Percentiles rank a stretch among this genome's conserved stretches.
These are phyloP conservation scores for Euphrasia confusa DNA, from an alignment of 257 asterid genomes.

Conservation along the genomic window DNA sequence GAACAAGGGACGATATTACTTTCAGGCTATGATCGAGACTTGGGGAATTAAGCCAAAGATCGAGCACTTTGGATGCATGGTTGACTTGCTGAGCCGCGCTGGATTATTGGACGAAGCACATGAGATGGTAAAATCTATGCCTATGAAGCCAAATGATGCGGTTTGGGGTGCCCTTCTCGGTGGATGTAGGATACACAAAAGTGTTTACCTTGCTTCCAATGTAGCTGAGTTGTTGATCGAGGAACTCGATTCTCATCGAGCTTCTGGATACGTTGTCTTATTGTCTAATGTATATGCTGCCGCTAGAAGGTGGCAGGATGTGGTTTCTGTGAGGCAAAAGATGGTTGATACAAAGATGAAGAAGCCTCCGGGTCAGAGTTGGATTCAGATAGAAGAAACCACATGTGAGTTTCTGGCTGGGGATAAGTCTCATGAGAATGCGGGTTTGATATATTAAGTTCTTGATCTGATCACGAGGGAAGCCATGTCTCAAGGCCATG, in stretches of 20 bases:
- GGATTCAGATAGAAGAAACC: slow-evolving; percentile 54
- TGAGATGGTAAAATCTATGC: slow-evolving; percentile 58
- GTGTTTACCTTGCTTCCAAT: slow-evolving; percentile 52
- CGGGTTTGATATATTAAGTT: slow-evolving; percentile 33
- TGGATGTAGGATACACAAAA: slow-evolving; percentile 64
- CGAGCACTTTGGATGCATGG: slow-evolving; percentile 82
- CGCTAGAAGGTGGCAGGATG: slow-evolving; percentile 66
- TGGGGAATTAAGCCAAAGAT: slow-evolving; percentile 58
- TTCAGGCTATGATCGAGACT: slow-evolving; percentile 43
- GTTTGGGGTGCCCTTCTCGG: slow-evolving; percentile 90
- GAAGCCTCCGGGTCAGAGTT: slow-evolving; percentile 70
- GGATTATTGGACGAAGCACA: slow-evolving; percentile 69
- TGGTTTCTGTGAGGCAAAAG: slow-evolving; percentile 41
- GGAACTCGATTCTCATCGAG: slow-evolving; percentile 43
- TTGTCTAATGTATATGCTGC: slow-evolving; percentile 61
- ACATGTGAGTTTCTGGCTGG: slow-evolving; percentile 45
- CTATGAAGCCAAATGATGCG: slow-evolving; percentile 65
- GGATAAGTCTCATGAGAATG: slow-evolving; percentile 42
- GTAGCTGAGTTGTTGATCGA: slow-evolving; percentile 41
- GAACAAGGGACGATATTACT: slow-evolving; percentile 48
- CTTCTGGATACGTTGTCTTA: slow-evolving; percentile 62
- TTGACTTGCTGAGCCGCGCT: slow-evolving; percentile 77
- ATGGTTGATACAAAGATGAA: slow-evolving; percentile 41
- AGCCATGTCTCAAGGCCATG: slow-evolving; percentile 32
- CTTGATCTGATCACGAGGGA: slow-evolving; percentile 39